These are phyloP conservation scores for Dicorynia guianensis DNA, from an alignment of 306 rosid genomes.

Conservation along the genomic window DNA sequence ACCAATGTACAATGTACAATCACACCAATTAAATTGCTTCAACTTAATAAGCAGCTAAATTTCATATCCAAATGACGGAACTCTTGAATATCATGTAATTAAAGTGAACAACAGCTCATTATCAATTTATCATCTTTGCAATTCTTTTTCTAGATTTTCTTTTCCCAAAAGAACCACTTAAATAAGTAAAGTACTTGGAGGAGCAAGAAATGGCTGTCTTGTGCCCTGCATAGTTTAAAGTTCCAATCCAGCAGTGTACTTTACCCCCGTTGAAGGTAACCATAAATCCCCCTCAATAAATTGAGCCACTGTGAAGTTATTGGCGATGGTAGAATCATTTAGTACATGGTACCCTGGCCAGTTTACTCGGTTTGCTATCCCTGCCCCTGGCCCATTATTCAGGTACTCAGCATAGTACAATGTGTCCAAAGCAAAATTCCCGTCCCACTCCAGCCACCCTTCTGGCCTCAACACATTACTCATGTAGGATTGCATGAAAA, in stretches of 20 bases:
- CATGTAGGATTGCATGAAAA: constrained; percentile 60
- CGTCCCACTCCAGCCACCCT: constrained; percentile 91
- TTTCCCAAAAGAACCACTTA: not conserved
- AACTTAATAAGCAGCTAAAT: not conserved
- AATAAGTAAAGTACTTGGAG: not conserved
- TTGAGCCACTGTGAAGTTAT: constrained; percentile 65
- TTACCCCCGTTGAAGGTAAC: constrained; percentile 76
- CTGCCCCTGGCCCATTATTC: constrained; percentile 68
- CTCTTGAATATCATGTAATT: not conserved
- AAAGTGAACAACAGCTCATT: no score
- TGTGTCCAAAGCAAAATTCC: constrained; percentile 52
- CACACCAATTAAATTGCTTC: not conserved
- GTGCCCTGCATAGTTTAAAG: not conserved
- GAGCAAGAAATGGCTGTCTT: not conserved
- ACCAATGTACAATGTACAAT: no score
- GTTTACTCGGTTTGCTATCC: constrained; percentile 43
- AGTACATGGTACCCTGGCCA: constrained; percentile 75
- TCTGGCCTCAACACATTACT: constrained; percentile 59
- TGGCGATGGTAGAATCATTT: constrained; percentile 57
- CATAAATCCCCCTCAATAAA: constrained; percentile 71
- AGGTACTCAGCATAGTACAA: constrained; percentile 71
- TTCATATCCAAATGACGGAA: not conserved
- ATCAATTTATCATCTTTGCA: not conserved
- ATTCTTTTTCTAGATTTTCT: not conserved
- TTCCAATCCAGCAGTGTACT: constrained; percentile 54